These are phyloP conservation scores for Cyberlindnera saturnus DNA, from an alignment of 805 yeast species.

Conservation along the genomic window DNA sequence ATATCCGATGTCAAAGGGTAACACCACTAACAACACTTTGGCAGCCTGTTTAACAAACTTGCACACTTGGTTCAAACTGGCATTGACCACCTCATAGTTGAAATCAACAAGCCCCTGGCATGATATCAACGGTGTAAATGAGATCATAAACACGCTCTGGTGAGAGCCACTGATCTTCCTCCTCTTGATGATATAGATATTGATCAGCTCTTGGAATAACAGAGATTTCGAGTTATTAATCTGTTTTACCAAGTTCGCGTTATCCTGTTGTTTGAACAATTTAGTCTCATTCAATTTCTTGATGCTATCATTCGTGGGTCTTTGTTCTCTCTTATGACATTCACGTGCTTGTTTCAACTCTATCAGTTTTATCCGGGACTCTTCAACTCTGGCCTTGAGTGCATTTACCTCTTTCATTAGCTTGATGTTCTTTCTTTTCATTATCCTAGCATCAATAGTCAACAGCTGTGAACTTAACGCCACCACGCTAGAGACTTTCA, in stretches of 20 bases:
- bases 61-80: slow-evolving; percentile 11
- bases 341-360: neutral
- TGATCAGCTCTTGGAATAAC: slow-evolving; percentile 21
- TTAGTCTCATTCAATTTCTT: slow-evolving; percentile 1
- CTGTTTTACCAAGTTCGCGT: slow-evolving; percentile 15
- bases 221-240: slow-evolving; percentile 17
- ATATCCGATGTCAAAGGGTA: slow-evolving; percentile 13
- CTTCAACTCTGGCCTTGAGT: neutral
- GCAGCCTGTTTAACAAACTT: slow-evolving; percentile 16
- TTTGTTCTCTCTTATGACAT: neutral
- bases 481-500: slow-evolving; percentile 9
- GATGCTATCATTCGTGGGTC: neutral
- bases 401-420: slow-evolving; percentile 7
- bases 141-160: slow-evolving; percentile 11
- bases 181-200: slow-evolving; percentile 14
- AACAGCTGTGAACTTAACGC: slow-evolving; percentile 20
- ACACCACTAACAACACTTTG: slow-evolving; percentile 9
- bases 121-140: slow-evolving; percentile 20
- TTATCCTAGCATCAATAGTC: slow-evolving; percentile 18
- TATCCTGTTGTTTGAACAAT: slow-evolving; percentile 10
- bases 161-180: slow-evolving; percentile 11
- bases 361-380: neutral
- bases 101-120: slow-evolving; percentile 11
- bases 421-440: slow-evolving; percentile 12
- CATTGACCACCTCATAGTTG: slow-evolving; percentile 14